These are phyloP conservation scores for Yamadazyma akitaensis DNA, from an alignment of 805 yeast species.

Conservation along the genomic window DNA sequence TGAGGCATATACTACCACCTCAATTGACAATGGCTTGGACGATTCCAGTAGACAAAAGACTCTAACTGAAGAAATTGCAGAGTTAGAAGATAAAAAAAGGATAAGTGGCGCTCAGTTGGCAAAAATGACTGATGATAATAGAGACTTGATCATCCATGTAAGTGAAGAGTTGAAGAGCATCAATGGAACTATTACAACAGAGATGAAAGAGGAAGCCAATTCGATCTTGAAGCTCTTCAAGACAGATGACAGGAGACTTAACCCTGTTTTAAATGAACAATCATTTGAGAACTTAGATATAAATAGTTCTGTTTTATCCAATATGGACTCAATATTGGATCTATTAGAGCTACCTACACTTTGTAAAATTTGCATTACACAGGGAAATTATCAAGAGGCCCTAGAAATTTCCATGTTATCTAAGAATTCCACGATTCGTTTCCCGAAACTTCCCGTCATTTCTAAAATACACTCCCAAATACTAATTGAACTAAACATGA, in stretches of 20 bases:
- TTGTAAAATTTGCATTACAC: conserved; percentile 76
- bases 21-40: not conserved
- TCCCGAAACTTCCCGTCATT: conserved; percentile 57
- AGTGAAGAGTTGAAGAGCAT: conserved; percentile 34
- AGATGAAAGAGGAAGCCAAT: conserved; percentile 16
- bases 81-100: conserved; percentile 56
- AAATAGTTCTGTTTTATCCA: conserved; percentile 44
- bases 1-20: conserved; percentile 40
- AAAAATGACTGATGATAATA: conserved; percentile 33
- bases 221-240: conserved; percentile 13
- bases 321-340: conserved; percentile 71
- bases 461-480: conserved; percentile 49
- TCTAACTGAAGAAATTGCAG: conserved; percentile 69
- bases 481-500: conserved; percentile 51
- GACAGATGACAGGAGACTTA: not conserved
- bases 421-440: conserved; percentile 64
- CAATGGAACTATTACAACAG: conserved; percentile 20
- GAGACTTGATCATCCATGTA: conserved; percentile 46
- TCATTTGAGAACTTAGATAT: conserved; percentile 19
- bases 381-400: conserved; percentile 87
- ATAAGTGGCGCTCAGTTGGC: conserved; percentile 45
- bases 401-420: conserved; percentile 77
- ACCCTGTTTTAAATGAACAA: conserved; percentile 20
- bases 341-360: conserved; percentile 81
- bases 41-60: conserved; percentile 24